These are phyloP conservation scores for Paramecium biaurelia DNA, from an alignment of 73 alveolate species.

Conservation along the genomic window DNA sequence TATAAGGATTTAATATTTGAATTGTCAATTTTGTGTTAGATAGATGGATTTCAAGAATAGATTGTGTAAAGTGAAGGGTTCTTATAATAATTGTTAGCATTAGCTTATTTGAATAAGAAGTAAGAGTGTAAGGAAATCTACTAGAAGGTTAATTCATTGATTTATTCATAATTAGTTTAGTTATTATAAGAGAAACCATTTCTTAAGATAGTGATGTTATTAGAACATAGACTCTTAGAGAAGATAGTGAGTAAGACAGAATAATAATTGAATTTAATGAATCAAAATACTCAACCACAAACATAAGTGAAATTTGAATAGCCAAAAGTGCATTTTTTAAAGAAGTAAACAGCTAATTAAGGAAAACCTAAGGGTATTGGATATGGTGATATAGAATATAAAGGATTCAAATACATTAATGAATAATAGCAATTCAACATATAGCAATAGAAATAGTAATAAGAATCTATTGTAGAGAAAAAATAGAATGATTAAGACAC, in stretches of 20 bases:
- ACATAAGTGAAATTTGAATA: neutral
- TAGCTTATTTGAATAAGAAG: neutral
- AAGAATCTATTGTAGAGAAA: neutral
- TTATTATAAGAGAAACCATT: neutral
- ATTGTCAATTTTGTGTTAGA: neutral
- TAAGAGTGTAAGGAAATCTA: neutral
- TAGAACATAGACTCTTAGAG: neutral
- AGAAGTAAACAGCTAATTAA: neutral
- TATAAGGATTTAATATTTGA: neutral
- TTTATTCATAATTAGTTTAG: neutral
- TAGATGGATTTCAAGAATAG: neutral
- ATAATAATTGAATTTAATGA: neutral
- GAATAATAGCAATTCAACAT: neutral
- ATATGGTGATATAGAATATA: neutral
- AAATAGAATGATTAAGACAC: neutral
- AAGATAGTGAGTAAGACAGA: neutral
- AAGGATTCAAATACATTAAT: neutral
- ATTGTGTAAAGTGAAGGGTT: neutral
- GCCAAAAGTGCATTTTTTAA: neutral
- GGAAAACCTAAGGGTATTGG: conserved; percentile 49
- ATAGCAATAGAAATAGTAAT: neutral
- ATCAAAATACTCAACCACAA: neutral
- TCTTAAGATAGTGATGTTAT: neutral
- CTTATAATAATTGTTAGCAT: neutral
- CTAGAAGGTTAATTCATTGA: neutral